Conservation (phyloP, 495 filamentous ascomycete genomes). For the Lasiosphaeris hirsuta region DNA sequence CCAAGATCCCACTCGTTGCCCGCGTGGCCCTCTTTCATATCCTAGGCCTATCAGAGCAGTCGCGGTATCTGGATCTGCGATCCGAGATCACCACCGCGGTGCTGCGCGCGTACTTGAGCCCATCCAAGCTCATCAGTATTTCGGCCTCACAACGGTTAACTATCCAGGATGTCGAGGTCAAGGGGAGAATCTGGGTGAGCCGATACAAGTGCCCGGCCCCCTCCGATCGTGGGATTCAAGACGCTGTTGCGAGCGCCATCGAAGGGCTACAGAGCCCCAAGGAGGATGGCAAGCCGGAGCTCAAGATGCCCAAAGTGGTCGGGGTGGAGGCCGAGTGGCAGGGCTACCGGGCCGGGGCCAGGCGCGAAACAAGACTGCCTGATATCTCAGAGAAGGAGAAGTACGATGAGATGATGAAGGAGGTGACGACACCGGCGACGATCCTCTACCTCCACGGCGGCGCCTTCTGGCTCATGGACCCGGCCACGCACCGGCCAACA, state of each 20-base stretch:
- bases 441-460: conserved; percentile 89
- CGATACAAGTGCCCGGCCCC: conserved; percentile 54
- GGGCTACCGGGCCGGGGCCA: conserved; percentile 61
- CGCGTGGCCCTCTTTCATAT: conserved; percentile 66
- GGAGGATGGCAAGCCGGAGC: conserved; percentile 38
- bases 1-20: conserved; percentile 62
- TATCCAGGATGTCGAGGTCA: conserved; percentile 62
- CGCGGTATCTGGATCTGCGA: conserved; percentile 73
- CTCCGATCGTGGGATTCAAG: conserved; percentile 52
- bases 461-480: conserved; percentile 78
- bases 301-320: conserved; percentile 47
- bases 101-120: conserved; percentile 59
- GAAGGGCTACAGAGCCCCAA: conserved; percentile 53
- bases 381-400: conserved; percentile 63
- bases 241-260: conserved; percentile 62
- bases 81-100: conserved; percentile 71
- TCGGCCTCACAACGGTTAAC: conserved; percentile 61
- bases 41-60: conserved; percentile 60
- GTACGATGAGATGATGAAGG: conserved; percentile 68
- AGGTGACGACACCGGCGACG: conserved; percentile 62
- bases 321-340: conserved; percentile 86
- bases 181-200: conserved; percentile 77
- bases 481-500: conserved; percentile 56
- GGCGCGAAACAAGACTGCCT: conserved; percentile 51
- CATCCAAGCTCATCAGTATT: conserved; percentile 45